These are phyloP conservation scores for Hypoxylon crocopeplum DNA, from an alignment of 495 filamentous ascomycete genomes.

Conservation along the genomic window DNA sequence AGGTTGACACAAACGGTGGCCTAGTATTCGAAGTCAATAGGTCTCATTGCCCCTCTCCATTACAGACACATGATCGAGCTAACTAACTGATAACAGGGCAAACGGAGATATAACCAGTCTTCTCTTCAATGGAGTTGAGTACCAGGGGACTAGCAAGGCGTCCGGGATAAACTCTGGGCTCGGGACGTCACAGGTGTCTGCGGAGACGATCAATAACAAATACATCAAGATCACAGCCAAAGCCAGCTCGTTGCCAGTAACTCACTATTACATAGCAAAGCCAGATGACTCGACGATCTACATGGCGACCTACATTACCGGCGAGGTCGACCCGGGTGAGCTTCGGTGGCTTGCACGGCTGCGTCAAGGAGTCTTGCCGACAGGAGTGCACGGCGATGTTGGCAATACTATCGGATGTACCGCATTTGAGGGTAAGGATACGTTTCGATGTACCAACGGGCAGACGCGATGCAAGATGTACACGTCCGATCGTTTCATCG, in stretches of 20 bases:
- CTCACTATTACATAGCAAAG: conserved; percentile 63
- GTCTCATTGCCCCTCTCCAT: background rate
- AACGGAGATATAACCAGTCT: conserved; percentile 66
- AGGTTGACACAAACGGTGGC: conserved; percentile 43
- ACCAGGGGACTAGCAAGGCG: conserved; percentile 57
- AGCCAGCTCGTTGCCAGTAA: conserved; percentile 54
- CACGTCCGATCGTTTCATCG: conserved; percentile 66
- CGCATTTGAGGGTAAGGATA: conserved; percentile 64
- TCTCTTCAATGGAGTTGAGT: conserved; percentile 59
- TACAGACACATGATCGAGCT: background rate
- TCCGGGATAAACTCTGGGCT: conserved; percentile 66
- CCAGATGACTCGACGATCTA: conserved; percentile 61
- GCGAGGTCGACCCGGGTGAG: conserved; percentile 62
- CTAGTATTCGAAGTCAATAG: conserved; percentile 61
- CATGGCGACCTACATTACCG: conserved; percentile 67
- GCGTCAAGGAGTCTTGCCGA: conserved; percentile 55
- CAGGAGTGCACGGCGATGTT: conserved; percentile 54
- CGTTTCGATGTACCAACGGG: conserved; percentile 59
- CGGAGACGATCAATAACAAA: conserved; percentile 44
- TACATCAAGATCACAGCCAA: conserved; percentile 63
- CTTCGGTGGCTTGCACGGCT: conserved; percentile 65
- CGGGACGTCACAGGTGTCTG: conserved; percentile 58
- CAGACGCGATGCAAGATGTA: conserved; percentile 70
- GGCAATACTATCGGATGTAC: conserved; percentile 53
- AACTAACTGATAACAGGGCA: conserved; percentile 6